Evolutionary conservation across 31 red algal species (phyloP).

Genomic region (Asparagopsis taxiformis): DNA sequence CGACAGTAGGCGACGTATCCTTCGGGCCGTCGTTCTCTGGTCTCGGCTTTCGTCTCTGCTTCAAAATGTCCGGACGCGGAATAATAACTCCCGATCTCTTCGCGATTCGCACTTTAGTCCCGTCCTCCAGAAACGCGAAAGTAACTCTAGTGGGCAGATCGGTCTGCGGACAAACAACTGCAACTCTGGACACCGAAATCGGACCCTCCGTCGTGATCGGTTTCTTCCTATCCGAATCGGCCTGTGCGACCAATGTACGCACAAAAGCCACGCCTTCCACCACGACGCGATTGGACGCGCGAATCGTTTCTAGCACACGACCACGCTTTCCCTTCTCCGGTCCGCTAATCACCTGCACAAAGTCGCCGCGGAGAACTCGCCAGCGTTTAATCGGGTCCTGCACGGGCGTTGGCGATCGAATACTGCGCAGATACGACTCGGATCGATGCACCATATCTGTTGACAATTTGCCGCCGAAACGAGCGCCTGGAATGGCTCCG

Average conservation of each 20-base stretch:
- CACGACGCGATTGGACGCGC: conserved; percentile 64
- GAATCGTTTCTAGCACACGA: conserved; percentile 66
- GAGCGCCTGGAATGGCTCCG: conserved; percentile 39
- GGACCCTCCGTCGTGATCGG: conserved; percentile 70
- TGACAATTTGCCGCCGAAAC: conserved; percentile 43
- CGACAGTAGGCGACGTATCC: conserved; percentile 61
- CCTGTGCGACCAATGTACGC: conserved; percentile 24
- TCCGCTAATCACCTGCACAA: conserved; percentile 77
- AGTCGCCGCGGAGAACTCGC: conserved; percentile 75
- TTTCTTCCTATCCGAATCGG: conserved; percentile 1
- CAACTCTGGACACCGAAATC: conserved; percentile 74
- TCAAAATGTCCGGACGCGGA: conserved; percentile 76
- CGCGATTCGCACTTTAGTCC: conserved; percentile 83
- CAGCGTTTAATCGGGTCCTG: conserved; percentile 53
- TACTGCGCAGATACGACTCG: conserved; percentile 51
- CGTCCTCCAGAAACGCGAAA: conserved; percentile 84
- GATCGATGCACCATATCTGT: conserved; percentile 54
- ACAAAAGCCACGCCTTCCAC: conserved; percentile 64
- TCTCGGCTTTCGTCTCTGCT: conserved; percentile 49
- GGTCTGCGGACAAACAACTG: conserved; percentile 86
- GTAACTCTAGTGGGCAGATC: conserved; percentile 59
- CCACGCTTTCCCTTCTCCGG: conserved; percentile 64
- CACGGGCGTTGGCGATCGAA: conserved; percentile 45
- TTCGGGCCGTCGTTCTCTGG: conserved; percentile 46
- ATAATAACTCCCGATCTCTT: conserved; percentile 79